These are phyloP conservation scores for Penicillium antarcticum DNA, from an alignment of 495 filamentous ascomycete genomes.

Conservation along the genomic window DNA sequence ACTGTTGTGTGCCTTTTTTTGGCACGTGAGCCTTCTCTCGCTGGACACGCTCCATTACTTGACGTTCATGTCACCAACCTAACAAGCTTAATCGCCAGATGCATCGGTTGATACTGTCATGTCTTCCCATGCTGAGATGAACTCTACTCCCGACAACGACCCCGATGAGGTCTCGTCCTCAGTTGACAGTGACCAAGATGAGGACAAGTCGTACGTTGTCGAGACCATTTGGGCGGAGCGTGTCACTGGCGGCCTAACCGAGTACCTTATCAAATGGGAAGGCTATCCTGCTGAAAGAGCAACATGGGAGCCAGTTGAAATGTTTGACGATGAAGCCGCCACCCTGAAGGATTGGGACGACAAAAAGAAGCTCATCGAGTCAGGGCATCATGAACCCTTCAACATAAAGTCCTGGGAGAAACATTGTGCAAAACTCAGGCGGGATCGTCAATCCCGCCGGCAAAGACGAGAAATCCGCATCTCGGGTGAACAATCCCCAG, in stretches of 20 bases:
- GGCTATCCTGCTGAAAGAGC: constrained; percentile 52
- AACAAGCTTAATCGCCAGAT: too few species aligned
- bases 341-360: constrained; percentile 52
- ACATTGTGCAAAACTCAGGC: constrained; percentile 21
- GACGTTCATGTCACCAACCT: too few species aligned
- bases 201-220: constrained; percentile 36
- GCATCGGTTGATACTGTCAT: too few species aligned
- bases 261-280: constrained; percentile 65
- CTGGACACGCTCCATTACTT: background rate
- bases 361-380: constrained; percentile 42
- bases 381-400: constrained; percentile 41
- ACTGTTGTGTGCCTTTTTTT: too few species aligned
- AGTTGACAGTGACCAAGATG: constrained; percentile 30
- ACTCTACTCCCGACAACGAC: constrained; percentile 30
- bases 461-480: background rate
- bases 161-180: constrained; percentile 52
- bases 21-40: too few species aligned
- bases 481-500: background rate
- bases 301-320: constrained; percentile 62
- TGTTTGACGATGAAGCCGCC: constrained; percentile 43
- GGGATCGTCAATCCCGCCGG: background rate
- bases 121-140: constrained; percentile 16
- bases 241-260: constrained; percentile 24
- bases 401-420: constrained; percentile 46
- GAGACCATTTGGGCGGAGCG: constrained; percentile 50